Base-by-base conservation (phyloP, 495 filamentous ascomycete species). In the Apodospora peruviana region DNA sequence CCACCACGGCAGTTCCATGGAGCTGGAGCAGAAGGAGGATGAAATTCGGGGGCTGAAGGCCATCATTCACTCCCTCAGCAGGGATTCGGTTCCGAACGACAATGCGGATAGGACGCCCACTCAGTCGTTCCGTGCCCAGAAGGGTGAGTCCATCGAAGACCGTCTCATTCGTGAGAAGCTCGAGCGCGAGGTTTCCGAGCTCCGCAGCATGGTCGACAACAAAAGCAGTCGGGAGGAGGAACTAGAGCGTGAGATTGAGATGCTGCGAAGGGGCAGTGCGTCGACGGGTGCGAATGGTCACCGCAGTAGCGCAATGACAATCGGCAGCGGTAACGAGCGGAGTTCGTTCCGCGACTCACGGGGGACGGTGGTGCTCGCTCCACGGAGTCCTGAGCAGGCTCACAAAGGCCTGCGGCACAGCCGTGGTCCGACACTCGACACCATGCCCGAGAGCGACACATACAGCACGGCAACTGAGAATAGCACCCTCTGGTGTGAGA, bases 1-100 rank as follows among this genome's bases (percentile, higher is more conserved):
- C 18, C 72, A 71, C 17, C 72, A 72, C 39, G 64, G 69, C 20
- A 46, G 60, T 5, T 73, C 73, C n/a, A 83, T 86, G 57, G 90
- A 95, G 53, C 67, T 96, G 18, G 91, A 95, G 53, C 88, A 95
- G 60, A 88, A 91, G 58, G 94, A 98, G 55, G 94, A 97, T 53
- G 93, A 98, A 69, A 97, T 98, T 55, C 80, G 91, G 23, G 94
- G 93, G 35, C 72, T 98, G 44, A 97, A 97, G 68, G 93, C 93
- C 29, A 97, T 98, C 58, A 96, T 98, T 41, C 93, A 97, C 66
- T 95, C 90, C 9, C 71, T 98, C 25, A 95, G 88, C 60, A 72
- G 86, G 39, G 88, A 85, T 75, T 68, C 74, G 47, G 81, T 78
- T 43, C 80, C 73, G 43, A 73, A 75, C 32, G 71, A 73, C 39